Base-by-base conservation (phyloP, 768 basidiomycete species). In the Trametes punicea region DNA sequence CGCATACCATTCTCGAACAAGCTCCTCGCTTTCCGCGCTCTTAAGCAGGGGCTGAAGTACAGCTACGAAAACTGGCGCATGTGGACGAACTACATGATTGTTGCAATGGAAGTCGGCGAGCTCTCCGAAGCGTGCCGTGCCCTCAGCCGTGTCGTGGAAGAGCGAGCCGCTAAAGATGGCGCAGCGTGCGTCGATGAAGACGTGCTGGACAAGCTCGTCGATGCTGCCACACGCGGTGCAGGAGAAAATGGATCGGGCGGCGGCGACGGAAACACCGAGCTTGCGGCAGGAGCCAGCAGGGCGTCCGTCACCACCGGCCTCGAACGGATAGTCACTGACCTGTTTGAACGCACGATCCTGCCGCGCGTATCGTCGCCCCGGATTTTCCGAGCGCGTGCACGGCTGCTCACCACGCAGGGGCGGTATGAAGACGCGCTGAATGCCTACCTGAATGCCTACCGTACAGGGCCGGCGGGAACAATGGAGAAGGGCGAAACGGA, bases 71-170 rank as follows among this genome's bases (percentile, higher is more conserved):
- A 93, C 66, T 98, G 96, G 95, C 82, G 93, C 18, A 95, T 99
- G 90, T 99, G 97, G 97, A 79, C 80, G 58, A 99, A 99, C 75
- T 98, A 94, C 76, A 94, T 92, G 87, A 77, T 97, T 65, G 87
- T 98, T 25, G 81, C 91, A 3, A 77, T 97, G 71, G 93, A 98
- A 62, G 89, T 98, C 18, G 96, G 95, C 6, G 94, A 98, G 67
- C 78, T 98, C 46, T 77, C 83, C 1, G 96, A 99, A 67, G 87
- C 93, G 0, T 86, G 84, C 56, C 85, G 91, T 34, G 96, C 95
- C 0, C 77, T 93, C 20, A 79, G 80, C 0, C 85, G 93, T 3
- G 78, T 98, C 54, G 81, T 98, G 33, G 91, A 95, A 62, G 81
- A 84, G 68, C 81, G 84, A n/a, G 77, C 78, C 23, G 67, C 68